Base-by-base conservation (phyloP, 2,329 filamentous ascomycete species). In the Pseudophaeomoniella oleicola region DNA sequence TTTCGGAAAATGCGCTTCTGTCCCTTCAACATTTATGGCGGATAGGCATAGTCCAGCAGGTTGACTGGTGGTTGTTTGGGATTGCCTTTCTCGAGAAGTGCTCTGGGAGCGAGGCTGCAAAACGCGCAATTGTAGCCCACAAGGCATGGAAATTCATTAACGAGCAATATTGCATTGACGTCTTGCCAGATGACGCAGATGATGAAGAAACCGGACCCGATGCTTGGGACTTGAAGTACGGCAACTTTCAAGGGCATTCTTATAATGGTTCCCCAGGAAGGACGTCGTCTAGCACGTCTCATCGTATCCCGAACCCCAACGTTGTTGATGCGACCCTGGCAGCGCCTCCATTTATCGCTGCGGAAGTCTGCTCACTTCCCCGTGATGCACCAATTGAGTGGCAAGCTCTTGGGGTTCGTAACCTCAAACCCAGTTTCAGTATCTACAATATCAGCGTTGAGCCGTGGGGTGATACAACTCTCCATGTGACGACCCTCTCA, bases 1-100 rank as follows among this genome's bases (percentile, higher is more conserved):
- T 76, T 43, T 52, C 56, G 19, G 55, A 74, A 18, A 78, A 87
- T 51, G 66, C 79, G 4, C 63, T 72, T 0, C 66, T 98, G 3
- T 73, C 86, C 1, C 64, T 96, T 10, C 90, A 98, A 56, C 88
- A 96, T 56, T 71, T 96, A 16, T 87, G 80, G 75, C 75, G 88
- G 29, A 79, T 98, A 36, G 87, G 78, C 1, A 56, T 66, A 31
- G 78, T 78, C 30, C 78, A 80, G 64, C 64, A 73, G 37, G 76
- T 92, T 3, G 66, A 74, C 38, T 79, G 75, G 64, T 93, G 83
- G 80, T 70, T 72, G 3, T 78, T 76, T 41, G 80, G 71, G 2
- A 73, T 93, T 34, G 84, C 78, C 0, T 93, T 85, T 52, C 68
- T 93, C 39, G 67, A 76, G 17, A 10, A 14, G 9, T 12, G 31